Conservation (phyloP, 2,329 filamentous ascomycete genomes). For the Fusarium algeriense region DNA sequence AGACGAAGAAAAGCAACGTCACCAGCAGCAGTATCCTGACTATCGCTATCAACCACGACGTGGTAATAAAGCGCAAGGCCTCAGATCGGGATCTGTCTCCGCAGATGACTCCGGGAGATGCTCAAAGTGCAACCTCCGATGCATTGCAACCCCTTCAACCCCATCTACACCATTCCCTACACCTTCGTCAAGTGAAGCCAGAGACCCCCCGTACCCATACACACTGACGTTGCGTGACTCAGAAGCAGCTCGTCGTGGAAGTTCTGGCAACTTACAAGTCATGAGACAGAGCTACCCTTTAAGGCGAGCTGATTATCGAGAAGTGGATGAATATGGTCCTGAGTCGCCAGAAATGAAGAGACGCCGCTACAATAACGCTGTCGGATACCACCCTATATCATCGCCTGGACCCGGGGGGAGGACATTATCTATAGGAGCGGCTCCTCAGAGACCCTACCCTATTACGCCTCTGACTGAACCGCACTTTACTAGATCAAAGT, state of each 20-base stretch:
- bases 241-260: slow-evolving; percentile 45
- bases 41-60: slow-evolving; percentile 94
- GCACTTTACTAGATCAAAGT: slow-evolving; percentile 50
- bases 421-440: slow-evolving; percentile 38
- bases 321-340: slow-evolving; percentile 55
- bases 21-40: slow-evolving; percentile 89
- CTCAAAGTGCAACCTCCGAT: slow-evolving; percentile 77
- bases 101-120: slow-evolving; percentile 70
- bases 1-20: slow-evolving; percentile 91
- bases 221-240: slow-evolving; percentile 38
- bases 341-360: slow-evolving; percentile 69
- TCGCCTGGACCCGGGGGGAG: slow-evolving; percentile 33
- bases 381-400: slow-evolving; percentile 49
- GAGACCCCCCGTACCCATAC: slow-evolving; percentile 40
- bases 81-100: slow-evolving; percentile 50
- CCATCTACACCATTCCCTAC: slow-evolving; percentile 63
- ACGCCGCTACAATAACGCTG: slow-evolving; percentile 66
- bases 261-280: slow-evolving; percentile 44
- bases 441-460: slow-evolving; percentile 42
- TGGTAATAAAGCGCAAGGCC: slow-evolving; percentile 55
- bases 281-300: slow-evolving; percentile 40
- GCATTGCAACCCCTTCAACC: slow-evolving; percentile 72
- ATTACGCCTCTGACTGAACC: slow-evolving; percentile 49
- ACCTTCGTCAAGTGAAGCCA: slow-evolving; percentile 48
- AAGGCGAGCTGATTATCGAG: slow-evolving; percentile 43